Base-by-base conservation (phyloP, 2,329 filamentous ascomycete species). In the Claviceps purpurea region DNA sequence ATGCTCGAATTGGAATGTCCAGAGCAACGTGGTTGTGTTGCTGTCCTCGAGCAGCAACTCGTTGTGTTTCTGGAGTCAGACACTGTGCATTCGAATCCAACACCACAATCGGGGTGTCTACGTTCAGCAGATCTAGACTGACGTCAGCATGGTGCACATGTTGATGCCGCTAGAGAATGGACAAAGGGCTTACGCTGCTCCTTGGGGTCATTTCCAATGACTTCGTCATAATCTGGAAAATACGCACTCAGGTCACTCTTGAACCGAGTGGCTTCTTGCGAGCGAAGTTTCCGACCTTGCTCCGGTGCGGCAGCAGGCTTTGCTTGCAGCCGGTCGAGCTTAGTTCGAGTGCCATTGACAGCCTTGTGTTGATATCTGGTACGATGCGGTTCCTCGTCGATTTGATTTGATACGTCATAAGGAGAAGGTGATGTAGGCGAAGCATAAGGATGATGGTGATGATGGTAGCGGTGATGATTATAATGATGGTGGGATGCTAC, bases 201-300 rank as follows among this genome's bases (percentile, higher is more conserved):
- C 60, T 85, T 85, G 41, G 83, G 80, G 56, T 88, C 84, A 64
- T 94, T 87, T 56, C 87, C 89, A 69, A 97, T 89, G 58, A 96
- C 80, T 65, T 95, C 88, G 68, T 96, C 90, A 68, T 95, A 97
- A 62, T 94, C 90, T 50, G 87, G 83, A 63, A 97, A 96, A 70
- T 95, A 97, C 47, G 82, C 79, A 40, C 89, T 84, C 55, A 97
- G 76, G 64, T 96, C 90, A 69, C 89, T 96, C 75, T 94, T 95
- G 70, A 89, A 84, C 59, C 88, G 78, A 50, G 84, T 84, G 11
- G 85, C 86, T 61, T 95, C 89, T 62, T 94, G 87, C 50, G 89
- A 95, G 56, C 91, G 81, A 65, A 96, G 73, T 64, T 89, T 91
- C 62, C 78, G 77, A 57, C 90, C 85, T 59, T 87, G 83, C 55